Base-by-base conservation (phyloP, 2,329 filamentous ascomycete genomes). In the Colletotrichum sp. region DNA sequence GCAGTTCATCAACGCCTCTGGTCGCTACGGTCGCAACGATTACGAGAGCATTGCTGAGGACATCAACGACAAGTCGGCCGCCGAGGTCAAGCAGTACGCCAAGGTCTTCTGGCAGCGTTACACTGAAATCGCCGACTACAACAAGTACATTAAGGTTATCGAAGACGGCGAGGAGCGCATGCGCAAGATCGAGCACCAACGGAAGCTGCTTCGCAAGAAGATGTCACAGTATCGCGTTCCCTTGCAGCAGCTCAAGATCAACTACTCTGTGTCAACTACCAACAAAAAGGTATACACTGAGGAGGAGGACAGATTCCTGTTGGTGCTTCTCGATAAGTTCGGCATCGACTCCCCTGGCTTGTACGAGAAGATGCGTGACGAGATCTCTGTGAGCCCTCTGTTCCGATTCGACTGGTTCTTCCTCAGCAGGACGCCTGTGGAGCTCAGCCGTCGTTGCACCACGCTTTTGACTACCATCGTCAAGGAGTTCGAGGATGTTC, bases 381-480 rank as follows among this genome's bases (percentile, higher is more conserved):
- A 98, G 82, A 98, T 99, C 77, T 93, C 96, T 38, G 95, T 98
- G 77, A 96, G 93, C 70, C 96, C 97, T 12, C 87, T 99, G 5
- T 99, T 99, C 90, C 92, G 97, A 51, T 99, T 99, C 80, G 97
- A 99, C 82, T 99, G 97, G 97, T 99, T 99, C 87, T 98, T 99
- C 88, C 89, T 99, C 54, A 98, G 95, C 82, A 92, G 97, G 59
- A 99, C 96, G 6, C 95, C 97, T 0, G 93, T 96, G 64, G 97
- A 99, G 84, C 93, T 99, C 78, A 94, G 95, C 75, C 93, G 97
- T 78, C 92, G 97, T 66, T 98, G 97, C 86, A 97, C 94, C 36
- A 99, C 97, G 2, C 89, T 99, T 66, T 91, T 99, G 76, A 98
- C 96, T 43, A 98, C 97, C 0, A 95, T 99, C 62, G 94, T 97